Evolutionary conservation across 2,329 filamentous ascomycete species (phyloP).

Genomic region (Epichloe amarillans): DNA sequence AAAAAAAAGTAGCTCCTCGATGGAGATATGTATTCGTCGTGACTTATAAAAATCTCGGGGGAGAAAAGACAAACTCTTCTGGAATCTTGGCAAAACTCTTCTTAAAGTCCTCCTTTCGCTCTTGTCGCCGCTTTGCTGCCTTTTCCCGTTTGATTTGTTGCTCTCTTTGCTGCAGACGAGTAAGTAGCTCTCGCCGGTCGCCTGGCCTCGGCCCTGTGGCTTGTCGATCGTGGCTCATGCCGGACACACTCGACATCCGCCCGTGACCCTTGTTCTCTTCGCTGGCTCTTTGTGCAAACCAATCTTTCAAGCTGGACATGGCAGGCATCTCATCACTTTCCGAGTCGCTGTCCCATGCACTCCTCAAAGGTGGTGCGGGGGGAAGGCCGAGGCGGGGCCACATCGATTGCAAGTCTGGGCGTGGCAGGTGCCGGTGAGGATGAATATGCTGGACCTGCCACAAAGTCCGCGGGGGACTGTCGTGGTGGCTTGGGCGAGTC

Average conservation of each 20-base stretch:
- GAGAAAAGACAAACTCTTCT: background rate
- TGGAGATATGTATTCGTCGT: background rate
- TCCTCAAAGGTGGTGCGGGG: slow-evolving; percentile 10
- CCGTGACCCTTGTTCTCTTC: slow-evolving; percentile 3
- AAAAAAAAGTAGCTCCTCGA: background rate
- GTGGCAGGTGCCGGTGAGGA: background rate
- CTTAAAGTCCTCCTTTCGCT: background rate
- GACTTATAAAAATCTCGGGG: background rate
- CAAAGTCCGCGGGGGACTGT: background rate
- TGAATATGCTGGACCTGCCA: background rate
- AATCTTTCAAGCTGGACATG: slow-evolving; percentile 6
- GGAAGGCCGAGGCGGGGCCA: slow-evolving; percentile 5
- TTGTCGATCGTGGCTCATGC: slow-evolving; percentile 6
- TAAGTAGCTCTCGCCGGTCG: slow-evolving; percentile 9
- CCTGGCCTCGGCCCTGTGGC: slow-evolving; percentile 11
- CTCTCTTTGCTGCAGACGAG: background rate
- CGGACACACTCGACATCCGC: slow-evolving; percentile 1
- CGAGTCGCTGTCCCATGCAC: slow-evolving; percentile 20
- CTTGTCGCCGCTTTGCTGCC: slow-evolving; percentile 2
- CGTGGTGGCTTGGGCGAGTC: background rate
- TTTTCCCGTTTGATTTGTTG: slow-evolving; percentile 2
- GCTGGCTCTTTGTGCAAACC: slow-evolving; percentile 5
- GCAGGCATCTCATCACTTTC: slow-evolving; percentile 15
- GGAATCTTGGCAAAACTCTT: background rate
- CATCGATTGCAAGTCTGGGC: background rate